Evolutionary conservation across 148 eudicot genomes (phyloP), one percentile per base, ranked within the genome.

Genomic region (Vaccinium macrocarpon): DNA sequence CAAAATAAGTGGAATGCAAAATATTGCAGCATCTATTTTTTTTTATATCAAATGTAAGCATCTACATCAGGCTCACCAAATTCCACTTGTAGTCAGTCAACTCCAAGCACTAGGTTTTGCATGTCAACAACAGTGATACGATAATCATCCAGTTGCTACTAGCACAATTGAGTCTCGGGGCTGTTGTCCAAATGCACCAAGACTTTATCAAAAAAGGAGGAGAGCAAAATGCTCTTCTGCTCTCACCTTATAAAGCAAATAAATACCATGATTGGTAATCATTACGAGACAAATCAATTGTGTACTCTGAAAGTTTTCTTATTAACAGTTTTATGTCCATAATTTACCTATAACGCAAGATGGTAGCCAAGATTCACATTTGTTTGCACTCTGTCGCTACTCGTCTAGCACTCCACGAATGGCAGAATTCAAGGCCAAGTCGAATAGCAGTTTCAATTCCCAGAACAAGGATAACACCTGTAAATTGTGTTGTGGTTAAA

Each of bases 401-500:
- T 83, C 87, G 77, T 77, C 89, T 82, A 18, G 71, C 62, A 59
- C 80, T 80, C 89, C 88, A 83, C 13, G 83, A 82, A 53, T 85
- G 89, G 79, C 88, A 85, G 80, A 88, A 83, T 59, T 88, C 87
- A 27, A 88, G 23, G 51, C 81, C 85, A 46, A 88, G 89, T 48
- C 89, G 86, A 80, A 88, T 59, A 38, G 89, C 86, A 8, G 87
- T 88, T 80, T 84, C 86, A 64, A 83, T 84, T 52, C 86, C 89
- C 84, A 88, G 66, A 64, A 88, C 84, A 51, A 83, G 80, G 74
- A 83, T 85, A 59, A 88, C 89, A 13, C 89, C 87, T 82, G 85
- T 78, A 79, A 21, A 79, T 27, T 52, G 10, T 3, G 52, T 13
- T 15, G 19, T 19, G 38, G 27, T 52, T 18, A 76, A 62, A 46